Evolutionary conservation across 805 yeast species (phyloP).

Genomic region (Ogataea kodamae): DNA sequence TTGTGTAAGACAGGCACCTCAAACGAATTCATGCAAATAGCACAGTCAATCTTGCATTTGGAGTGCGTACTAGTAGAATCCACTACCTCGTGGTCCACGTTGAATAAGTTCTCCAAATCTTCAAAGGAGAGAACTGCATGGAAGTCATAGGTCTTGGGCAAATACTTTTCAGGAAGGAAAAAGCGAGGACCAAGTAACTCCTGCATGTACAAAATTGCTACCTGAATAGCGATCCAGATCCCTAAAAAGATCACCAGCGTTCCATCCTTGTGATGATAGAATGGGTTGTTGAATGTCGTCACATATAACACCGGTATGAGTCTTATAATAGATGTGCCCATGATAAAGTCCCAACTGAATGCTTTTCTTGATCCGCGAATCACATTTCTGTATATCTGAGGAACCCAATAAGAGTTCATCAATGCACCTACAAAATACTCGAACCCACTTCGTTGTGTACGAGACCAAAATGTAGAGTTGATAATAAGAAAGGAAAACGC

Average conservation of each 20-base stretch:
- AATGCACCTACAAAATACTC: constrained; percentile 53
- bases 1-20: constrained; percentile 47
- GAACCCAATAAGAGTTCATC: constrained; percentile 78
- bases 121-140: constrained; percentile 60
- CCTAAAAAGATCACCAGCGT: constrained; percentile 43
- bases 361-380: constrained; percentile 64
- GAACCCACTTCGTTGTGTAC: constrained; percentile 45
- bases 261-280: constrained; percentile 65
- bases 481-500: constrained; percentile 53
- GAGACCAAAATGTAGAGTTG: constrained; percentile 63
- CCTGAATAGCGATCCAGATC: constrained; percentile 60
- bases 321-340: constrained; percentile 63
- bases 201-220: constrained; percentile 57
- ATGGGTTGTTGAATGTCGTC: constrained; percentile 47
- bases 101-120: constrained; percentile 63
- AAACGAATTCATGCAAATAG: constrained; percentile 85
- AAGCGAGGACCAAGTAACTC: constrained; percentile 73
- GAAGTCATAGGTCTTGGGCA: constrained; percentile 83
- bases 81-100: constrained; percentile 45
- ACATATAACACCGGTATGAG: constrained; percentile 64
- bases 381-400: constrained; percentile 80
- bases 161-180: constrained; percentile 68
- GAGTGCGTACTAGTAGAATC: constrained; percentile 31
- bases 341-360: constrained; percentile 71
- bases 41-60: constrained; percentile 66